phyloP scores from a whole-genome alignment of 441 rosid species.

The Croton laevigatus region DNA sequence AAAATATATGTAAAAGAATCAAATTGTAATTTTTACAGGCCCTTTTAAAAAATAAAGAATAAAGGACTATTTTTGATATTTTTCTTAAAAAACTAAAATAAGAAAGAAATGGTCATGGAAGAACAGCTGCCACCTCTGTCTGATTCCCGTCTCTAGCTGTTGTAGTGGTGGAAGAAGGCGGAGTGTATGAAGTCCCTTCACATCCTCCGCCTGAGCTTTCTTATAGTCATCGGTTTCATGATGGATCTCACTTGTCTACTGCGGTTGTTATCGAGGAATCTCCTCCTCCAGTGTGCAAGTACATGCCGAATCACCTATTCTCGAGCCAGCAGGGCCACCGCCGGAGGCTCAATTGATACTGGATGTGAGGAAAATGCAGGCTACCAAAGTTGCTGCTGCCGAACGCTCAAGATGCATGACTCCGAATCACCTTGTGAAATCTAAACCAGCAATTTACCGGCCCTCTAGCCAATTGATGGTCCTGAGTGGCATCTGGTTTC shows the following conservation, averaged over 20 bases:
- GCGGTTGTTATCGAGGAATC: constrained; percentile 52
- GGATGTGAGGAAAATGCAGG: constrained; percentile 74
- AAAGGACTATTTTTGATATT: too few relatives aligned
- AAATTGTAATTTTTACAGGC: too few relatives aligned
- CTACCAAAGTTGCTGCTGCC: constrained; percentile 23
- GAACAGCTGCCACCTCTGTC: constrained; percentile 26
- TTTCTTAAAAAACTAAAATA: too few relatives aligned
- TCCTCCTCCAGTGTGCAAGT: constrained; percentile 48
- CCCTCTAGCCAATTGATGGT: constrained; percentile 52
- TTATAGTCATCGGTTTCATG: constrained; percentile 34
- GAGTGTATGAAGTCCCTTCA: constrained; percentile 45
- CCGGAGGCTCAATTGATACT: constrained; percentile 36
- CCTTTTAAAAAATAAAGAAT: too few relatives aligned
- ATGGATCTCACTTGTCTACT: constrained; percentile 44
- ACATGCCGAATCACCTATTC: constrained; percentile 29
- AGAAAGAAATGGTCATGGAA: constrained; percentile 47
- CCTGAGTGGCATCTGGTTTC: constrained; percentile 87
- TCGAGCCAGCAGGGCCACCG: constrained; percentile 1
- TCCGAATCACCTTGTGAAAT: constrained; percentile 36
- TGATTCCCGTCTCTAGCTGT: constrained; percentile 28
- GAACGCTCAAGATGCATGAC: constrained; percentile 61
- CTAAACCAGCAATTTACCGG: constrained; percentile 54
- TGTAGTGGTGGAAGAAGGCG: constrained; percentile 53
- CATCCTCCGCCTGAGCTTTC: constrained; percentile 36
- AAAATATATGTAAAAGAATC: too few relatives aligned